phyloP scores from a whole-genome alignment of 2,329 filamentous ascomycete genomes.

The Paecilomyces sp. region DNA sequence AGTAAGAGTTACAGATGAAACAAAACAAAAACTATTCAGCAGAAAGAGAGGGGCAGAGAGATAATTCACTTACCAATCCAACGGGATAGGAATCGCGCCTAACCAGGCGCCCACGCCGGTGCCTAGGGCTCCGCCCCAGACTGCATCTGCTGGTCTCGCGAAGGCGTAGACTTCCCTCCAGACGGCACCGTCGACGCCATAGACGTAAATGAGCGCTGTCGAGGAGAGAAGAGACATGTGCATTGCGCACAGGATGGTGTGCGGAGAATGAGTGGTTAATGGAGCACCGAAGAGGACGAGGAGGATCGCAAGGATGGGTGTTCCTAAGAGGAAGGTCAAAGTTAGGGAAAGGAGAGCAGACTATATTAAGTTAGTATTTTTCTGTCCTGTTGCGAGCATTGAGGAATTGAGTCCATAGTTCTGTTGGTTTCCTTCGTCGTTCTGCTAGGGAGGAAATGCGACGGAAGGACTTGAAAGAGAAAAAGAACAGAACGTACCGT shows the following conservation, averaged over 20 bases:
- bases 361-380: conserved; percentile 33
- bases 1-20: neutral
- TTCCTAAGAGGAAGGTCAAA: conserved; percentile 43
- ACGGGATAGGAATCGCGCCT: conserved; percentile 86
- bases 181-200: conserved; percentile 64
- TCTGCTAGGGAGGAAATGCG: neutral
- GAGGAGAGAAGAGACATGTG: conserved; percentile 74
- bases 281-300: conserved; percentile 90
- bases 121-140: conserved; percentile 76
- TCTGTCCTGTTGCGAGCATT: too few species aligned
- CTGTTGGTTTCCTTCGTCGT: neutral
- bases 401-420: conserved; percentile 1
- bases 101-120: conserved; percentile 79
- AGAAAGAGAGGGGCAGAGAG: neutral
- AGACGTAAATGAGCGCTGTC: conserved; percentile 76
- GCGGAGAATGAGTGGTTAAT: conserved; percentile 67
- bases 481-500: conserved; percentile 14
- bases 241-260: conserved; percentile 72
- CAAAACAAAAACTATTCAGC: neutral
- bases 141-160: conserved; percentile 69
- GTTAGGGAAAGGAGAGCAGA: conserved; percentile 64
- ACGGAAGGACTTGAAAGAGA: neutral
- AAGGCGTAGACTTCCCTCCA: conserved; percentile 67
- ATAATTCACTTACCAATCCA: conserved; percentile 64
- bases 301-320: conserved; percentile 51